Evolutionary conservation across 345 rosid genomes (phyloP), one percentile per base, ranked within the genome.

Genomic region (Salix udensis): DNA sequence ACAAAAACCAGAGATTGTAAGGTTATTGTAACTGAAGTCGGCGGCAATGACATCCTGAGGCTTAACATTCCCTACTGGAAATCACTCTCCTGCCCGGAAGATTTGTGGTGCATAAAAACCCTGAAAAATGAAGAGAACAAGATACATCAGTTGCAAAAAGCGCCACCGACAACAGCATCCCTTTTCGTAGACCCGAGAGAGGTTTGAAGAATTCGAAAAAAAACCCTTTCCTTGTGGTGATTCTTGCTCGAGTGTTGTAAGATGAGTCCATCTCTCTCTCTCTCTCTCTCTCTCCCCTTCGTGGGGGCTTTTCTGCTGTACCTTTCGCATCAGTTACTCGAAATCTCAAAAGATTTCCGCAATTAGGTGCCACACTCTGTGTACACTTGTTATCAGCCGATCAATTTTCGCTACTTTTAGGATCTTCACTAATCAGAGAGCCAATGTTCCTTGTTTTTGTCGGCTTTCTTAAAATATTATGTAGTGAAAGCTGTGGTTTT

Each of bases 131-230:
- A 80, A 46, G 80, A 84, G 19, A 80, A 72, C 61, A 46, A 21
- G n/a, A 39, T 78, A 44, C 69, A 65, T 67, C 85, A 82, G 66
- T 71, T 83, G 77, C 83, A 82, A 23, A 72, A 58, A 70, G 42
- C 77, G 60, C 75, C 86, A 70, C 77, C 85, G 7, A 67, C 84
- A 70, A 23, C 58, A 60, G 76, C 80, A 16, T 70, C 87, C 40
- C 88, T 93, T 79, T 93, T 93, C 82, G 96, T 93, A 73, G 97
- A 93, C 84, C 97, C 97, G 34, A 87, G 97, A 84, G 97, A 93
- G 81, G 93, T 93, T 42, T 89, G 81, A 77, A 66, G 6, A 46
- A 31, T 23, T 42, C 26, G 24, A 36, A 23, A 73, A 66, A 10
- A 82, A 3, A 23, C 55, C 9, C 53, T 28, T 76, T 40, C 61